These are phyloP conservation scores for Xylaria sp. DNA, from an alignment of 2,329 filamentous ascomycete species.

Conservation along the genomic window DNA sequence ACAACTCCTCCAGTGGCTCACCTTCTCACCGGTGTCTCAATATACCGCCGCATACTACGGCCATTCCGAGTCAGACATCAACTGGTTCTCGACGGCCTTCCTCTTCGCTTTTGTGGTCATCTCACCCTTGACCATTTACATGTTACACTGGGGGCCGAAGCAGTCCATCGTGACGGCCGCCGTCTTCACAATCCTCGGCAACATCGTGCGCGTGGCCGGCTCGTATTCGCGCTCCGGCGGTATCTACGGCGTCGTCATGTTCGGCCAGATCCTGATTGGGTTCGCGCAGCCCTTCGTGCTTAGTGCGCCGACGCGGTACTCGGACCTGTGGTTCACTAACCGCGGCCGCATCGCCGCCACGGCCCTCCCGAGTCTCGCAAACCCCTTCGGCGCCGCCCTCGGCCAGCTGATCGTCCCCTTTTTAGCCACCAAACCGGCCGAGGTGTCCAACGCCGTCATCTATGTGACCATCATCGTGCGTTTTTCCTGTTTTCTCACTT, in stretches of 20 bases:
- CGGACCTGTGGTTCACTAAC: constrained; percentile 93
- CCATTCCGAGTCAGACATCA: constrained; percentile 80
- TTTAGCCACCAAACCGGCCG: constrained; percentile 70
- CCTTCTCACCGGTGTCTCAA: constrained; percentile 84
- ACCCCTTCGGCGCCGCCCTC: constrained; percentile 88
- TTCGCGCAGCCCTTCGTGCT: constrained; percentile 93
- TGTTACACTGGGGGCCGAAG: constrained; percentile 83
- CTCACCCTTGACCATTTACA: constrained; percentile 78
- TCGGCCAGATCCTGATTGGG: constrained; percentile 90
- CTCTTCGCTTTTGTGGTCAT: constrained; percentile 83
- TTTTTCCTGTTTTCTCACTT: constrained; percentile 30
- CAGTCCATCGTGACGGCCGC: constrained; percentile 79
- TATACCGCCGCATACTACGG: constrained; percentile 79
- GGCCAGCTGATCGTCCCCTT: constrained; percentile 88
- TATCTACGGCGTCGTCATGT: constrained; percentile 81
- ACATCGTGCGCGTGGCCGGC: constrained; percentile 90
- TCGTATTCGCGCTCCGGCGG: constrained; percentile 65
- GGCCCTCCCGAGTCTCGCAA: constrained; percentile 84
- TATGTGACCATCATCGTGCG: constrained; percentile 85
- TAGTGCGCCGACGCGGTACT: constrained; percentile 88
- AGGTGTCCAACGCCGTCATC: constrained; percentile 84
- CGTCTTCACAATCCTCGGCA: constrained; percentile 79
- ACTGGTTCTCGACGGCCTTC: constrained; percentile 92
- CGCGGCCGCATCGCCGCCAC: constrained; percentile 87
- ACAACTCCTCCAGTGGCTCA: constrained; percentile 76